Conservation (phyloP, 441 rosid species). For the Jatropha multifida region DNA sequence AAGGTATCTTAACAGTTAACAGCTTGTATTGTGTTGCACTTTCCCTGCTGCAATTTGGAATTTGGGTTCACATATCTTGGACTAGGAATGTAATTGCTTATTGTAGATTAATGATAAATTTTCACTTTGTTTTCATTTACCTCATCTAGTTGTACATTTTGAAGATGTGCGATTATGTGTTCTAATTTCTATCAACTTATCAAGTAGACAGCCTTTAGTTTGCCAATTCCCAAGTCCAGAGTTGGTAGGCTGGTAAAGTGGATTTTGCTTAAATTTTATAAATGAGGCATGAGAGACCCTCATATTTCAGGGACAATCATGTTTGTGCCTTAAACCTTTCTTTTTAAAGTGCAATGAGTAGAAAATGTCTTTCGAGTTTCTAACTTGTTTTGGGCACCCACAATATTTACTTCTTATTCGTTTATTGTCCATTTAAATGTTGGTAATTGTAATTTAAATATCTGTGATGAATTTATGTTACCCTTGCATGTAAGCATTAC, state of each 20-base stretch:
- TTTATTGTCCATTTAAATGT: background rate
- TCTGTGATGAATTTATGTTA: too few species aligned
- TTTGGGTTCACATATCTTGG: background rate
- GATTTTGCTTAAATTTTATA: background rate
- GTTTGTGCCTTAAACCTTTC: background rate
- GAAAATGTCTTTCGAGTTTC: background rate
- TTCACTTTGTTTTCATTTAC: constrained; percentile 2
- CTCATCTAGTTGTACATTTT: background rate
- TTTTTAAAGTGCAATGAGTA: background rate
- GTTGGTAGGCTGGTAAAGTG: background rate
- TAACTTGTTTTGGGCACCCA: background rate
- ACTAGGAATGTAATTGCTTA: background rate
- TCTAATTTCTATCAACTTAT: background rate
- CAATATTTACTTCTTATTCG: background rate
- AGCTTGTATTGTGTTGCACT: background rate
- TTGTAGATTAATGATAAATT: background rate
- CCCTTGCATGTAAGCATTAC: background rate
- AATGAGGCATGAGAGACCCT: background rate
- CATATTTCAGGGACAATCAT: background rate
- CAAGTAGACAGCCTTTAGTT: background rate
- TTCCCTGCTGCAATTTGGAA: constrained; percentile 12
- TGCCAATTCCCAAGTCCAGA: background rate
- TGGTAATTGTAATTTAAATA: background rate
- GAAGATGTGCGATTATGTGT: background rate
- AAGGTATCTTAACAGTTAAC: constrained; percentile 48